Conservation (phyloP, 345 rosid genomes). For the Salix koriyanagi region DNA sequence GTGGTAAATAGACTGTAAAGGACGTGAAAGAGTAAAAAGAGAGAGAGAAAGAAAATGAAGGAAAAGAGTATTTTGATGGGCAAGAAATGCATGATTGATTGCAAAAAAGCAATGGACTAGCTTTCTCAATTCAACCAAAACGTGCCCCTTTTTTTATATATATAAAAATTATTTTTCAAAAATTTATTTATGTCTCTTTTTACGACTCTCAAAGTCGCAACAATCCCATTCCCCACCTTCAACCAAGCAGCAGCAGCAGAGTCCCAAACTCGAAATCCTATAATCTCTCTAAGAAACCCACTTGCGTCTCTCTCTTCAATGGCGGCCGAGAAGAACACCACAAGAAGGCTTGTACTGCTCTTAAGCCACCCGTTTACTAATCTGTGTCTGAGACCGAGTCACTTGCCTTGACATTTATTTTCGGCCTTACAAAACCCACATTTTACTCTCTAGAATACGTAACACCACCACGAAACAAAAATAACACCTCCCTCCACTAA, state of each 20-base stretch:
- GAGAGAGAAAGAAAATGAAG: not conserved
- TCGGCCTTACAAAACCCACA: not conserved
- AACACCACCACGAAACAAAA: not conserved
- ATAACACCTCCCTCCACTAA: not conserved
- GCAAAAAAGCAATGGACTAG: slow-evolving; percentile 13
- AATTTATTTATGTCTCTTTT: not conserved
- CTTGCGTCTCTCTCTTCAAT: slow-evolving; percentile 17
- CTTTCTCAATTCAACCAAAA: slow-evolving; percentile 31
- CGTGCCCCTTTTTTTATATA: slow-evolving; percentile 23
- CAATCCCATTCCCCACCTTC: not conserved
- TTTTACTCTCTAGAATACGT: not conserved
- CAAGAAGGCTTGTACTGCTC: not conserved
- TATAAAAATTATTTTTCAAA: no score
- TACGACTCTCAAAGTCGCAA: slow-evolving; percentile 15
- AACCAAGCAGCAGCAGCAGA: not conserved
- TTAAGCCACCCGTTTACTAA: not conserved
- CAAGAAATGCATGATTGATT: slow-evolving; percentile 7
- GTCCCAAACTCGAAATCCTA: not conserved
- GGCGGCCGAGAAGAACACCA: slow-evolving; percentile 33
- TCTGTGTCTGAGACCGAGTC: slow-evolving; percentile 17
- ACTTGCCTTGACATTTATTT: slow-evolving; percentile 21
- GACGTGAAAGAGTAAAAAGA: not conserved
- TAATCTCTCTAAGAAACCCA: not conserved
- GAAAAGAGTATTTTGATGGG: not conserved
- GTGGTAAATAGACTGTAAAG: not conserved